Evolutionary conservation across 148 eudicot species (phyloP), one percentile per base, ranked within the genome.

Genomic region (Vaccinium macrocarpon): DNA sequence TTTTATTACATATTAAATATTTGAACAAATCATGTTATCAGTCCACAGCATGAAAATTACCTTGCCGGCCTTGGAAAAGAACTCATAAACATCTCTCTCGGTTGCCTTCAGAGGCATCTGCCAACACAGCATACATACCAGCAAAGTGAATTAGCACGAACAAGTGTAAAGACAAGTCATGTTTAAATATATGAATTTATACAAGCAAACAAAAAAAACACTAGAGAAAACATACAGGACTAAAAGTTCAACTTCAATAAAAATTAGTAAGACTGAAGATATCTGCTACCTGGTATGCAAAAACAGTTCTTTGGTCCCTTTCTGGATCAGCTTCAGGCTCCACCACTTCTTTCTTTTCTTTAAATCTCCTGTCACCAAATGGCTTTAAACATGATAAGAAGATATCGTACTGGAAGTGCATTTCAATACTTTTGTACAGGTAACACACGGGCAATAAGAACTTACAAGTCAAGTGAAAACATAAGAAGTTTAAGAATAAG

Each of bases 241-340:
- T 2, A 23, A 10, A 11, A 64, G 8, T 64, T 64, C 27, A 68
- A 23, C 32, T 64, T 1, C 11, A 7, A 16, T 18, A 52, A 74
- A 16, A 74, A 74, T 25, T 51, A 76, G 11, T 9, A 49, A 13
- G 27, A 51, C 51, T 42, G 23, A 11, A 73, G 49, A 68, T 2
- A 48, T 23, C 74, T 27, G 51, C 42, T 68, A 96, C 99, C 98
- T 97, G 99, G 88, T 97, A 97, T 46, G 98, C 99, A 88, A 97
- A 97, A 82, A 97, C 99, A 87, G 99, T 95, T 84, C 99, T 92
- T 87, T 97, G 99, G 81, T 97, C 99, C 91, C 99, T 92, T 89
- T 97, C 99, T 48, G 98, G 99, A 85, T 97, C 99, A 83, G 95
- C 98, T 91, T 97, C 99, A 88, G 99, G 99, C 89, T 95, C 98